These are phyloP conservation scores for Talaromyces trachyspermus DNA, from an alignment of 495 filamentous ascomycete species.

Conservation along the genomic window DNA sequence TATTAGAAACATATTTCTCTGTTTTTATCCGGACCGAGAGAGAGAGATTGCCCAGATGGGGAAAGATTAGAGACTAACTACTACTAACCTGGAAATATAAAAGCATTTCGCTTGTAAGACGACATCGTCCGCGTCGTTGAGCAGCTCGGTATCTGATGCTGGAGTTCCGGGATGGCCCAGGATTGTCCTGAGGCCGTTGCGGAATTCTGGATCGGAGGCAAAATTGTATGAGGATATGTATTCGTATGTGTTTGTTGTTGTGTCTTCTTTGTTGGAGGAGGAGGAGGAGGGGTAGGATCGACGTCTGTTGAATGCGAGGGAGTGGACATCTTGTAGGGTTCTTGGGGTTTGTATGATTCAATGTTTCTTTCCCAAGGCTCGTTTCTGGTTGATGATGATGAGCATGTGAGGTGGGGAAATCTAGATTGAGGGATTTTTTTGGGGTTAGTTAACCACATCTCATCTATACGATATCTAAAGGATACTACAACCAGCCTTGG, in stretches of 20 bases:
- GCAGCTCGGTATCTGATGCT: constrained; percentile 36
- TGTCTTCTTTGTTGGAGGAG: not conserved
- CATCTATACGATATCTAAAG: too few relatives aligned
- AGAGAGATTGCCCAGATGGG: not conserved
- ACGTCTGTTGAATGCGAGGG: constrained; percentile 1
- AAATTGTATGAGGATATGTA: constrained; percentile 32
- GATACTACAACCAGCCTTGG: too few relatives aligned
- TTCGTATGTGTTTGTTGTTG: constrained; percentile 17
- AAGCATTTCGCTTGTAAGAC: constrained; percentile 47
- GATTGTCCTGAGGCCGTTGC: constrained; percentile 41
- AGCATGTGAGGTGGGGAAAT: too few relatives aligned
- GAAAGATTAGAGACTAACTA: not conserved
- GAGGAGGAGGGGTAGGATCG: not conserved
- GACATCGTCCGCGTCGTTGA: constrained; percentile 34
- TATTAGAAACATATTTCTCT: not conserved
- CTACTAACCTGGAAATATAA: constrained; percentile 40
- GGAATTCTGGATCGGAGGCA: constrained; percentile 36
- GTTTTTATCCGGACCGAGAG: not conserved
- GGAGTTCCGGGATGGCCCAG: constrained; percentile 33
- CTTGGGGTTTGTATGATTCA: too few relatives aligned
- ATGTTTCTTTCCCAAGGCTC: too few relatives aligned
- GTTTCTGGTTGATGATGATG: too few relatives aligned
- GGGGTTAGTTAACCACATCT: too few relatives aligned
- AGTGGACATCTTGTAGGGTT: not conserved
- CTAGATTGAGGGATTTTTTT: too few relatives aligned